Percentiles rank a stretch among this genome's conserved stretches.
Evolutionary conservation across 805 yeast genomes (phyloP).

Genomic region (Schizosaccharomyces cryophilus): DNA sequence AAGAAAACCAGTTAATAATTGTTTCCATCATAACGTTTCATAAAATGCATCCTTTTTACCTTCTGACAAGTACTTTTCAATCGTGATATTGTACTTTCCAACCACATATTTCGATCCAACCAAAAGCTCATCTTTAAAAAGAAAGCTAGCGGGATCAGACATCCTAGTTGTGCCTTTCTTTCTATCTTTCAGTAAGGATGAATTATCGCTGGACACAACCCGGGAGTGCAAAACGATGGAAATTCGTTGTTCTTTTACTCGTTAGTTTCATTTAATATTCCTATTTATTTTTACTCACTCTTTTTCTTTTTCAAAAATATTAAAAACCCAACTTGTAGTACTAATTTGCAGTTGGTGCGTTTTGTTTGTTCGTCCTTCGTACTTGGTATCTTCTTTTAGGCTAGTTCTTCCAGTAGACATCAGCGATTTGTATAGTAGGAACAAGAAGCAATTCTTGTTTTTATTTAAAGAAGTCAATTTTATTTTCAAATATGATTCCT

Average conservation of each 20-base stretch:
- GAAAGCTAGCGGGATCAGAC: neutral
- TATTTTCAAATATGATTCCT: too few species aligned
- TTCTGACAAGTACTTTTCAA: slow-evolving; percentile 50
- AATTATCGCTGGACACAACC: neutral
- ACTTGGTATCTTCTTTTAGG: too few species aligned
- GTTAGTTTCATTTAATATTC: too few species aligned
- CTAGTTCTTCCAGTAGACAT: too few species aligned
- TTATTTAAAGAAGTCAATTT: too few species aligned
- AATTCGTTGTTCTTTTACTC: neutral
- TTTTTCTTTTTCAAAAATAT: too few species aligned
- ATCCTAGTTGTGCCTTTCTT: neutral
- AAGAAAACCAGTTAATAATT: neutral
- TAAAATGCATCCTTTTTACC: neutral
- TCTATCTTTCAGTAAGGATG: neutral
- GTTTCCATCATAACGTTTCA: neutral
- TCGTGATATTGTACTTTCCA: slow-evolving; percentile 53
- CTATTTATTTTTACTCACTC: too few species aligned
- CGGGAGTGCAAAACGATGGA: neutral
- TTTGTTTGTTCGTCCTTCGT: too few species aligned
- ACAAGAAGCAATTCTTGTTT: too few species aligned
- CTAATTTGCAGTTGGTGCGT: too few species aligned
- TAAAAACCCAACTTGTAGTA: too few species aligned
- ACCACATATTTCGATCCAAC: slow-evolving; percentile 52
- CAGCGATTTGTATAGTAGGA: too few species aligned
- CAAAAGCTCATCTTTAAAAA: neutral